Evolutionary conservation across 1,284 basidiomycete species (phyloP).

Genomic region (Abortiporus biennis): DNA sequence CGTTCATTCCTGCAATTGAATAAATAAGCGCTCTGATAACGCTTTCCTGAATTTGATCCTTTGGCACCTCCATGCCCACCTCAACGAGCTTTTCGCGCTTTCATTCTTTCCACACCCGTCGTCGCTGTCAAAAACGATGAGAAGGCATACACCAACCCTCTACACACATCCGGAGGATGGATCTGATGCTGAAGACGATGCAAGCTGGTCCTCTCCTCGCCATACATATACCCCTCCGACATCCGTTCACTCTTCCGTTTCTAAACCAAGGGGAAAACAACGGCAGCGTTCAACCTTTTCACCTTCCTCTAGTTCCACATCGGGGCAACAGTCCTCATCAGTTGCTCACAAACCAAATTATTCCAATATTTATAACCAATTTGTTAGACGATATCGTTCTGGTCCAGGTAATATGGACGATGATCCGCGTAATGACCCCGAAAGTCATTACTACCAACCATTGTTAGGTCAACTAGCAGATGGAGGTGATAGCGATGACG

Average conservation of each 20-base stretch:
- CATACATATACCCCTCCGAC: constrained; percentile 19
- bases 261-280: constrained; percentile 23
- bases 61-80: constrained; percentile 1
- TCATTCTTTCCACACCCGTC: constrained; percentile 6
- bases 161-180: constrained; percentile 59
- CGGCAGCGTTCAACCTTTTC: constrained; percentile 33
- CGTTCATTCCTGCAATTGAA: no score
- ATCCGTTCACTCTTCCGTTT: constrained; percentile 15
- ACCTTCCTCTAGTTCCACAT: constrained; percentile 13
- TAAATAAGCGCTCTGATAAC: neutral
- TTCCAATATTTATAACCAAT: constrained; percentile 70
- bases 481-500: constrained; percentile 73
- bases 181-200: constrained; percentile 33
- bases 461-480: constrained; percentile 68
- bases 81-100: constrained; percentile 7
- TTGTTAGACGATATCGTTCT: constrained; percentile 66
- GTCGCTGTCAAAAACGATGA: constrained; percentile 24
- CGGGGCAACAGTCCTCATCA: constrained; percentile 18
- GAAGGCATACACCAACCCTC: constrained; percentile 57
- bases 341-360: constrained; percentile 37
- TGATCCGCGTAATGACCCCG: constrained; percentile 67
- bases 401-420: constrained; percentile 45
- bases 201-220: constrained; percentile 32
- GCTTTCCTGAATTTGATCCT: constrained; percentile 1
- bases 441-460: constrained; percentile 68